phyloP scores from a whole-genome alignment of 345 rosid genomes.

The Euphorbia pulcherrima region DNA sequence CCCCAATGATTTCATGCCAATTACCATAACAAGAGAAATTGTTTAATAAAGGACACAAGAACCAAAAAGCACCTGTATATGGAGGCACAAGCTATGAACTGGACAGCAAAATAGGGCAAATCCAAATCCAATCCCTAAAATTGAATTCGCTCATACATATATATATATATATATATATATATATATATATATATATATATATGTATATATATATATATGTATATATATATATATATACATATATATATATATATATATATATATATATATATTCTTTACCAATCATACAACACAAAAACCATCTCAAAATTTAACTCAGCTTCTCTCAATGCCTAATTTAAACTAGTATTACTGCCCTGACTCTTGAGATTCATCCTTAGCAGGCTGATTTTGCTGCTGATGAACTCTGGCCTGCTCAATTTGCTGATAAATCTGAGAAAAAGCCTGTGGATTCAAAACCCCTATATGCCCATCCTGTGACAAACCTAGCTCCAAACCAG shows the following conservation, averaged over 20 bases:
- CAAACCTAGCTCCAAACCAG: constrained; percentile 90
- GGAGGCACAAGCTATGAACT: constrained; percentile 34
- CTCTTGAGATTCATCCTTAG: constrained; percentile 81
- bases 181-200: neutral
- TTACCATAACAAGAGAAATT: constrained; percentile 11
- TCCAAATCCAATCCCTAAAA: constrained; percentile 42
- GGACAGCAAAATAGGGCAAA: constrained; percentile 37
- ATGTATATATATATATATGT: neutral
- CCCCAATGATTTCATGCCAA: constrained; percentile 8
- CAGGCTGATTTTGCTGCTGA: constrained; percentile 41
- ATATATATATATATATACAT: neutral
- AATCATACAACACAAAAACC: constrained; percentile 48
- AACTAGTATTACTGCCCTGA: constrained; percentile 59
- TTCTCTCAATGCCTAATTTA: constrained; percentile 24
- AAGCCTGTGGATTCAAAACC: constrained; percentile 66
- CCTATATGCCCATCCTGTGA: constrained; percentile 93
- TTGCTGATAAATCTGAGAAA: constrained; percentile 86
- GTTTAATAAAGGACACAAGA: constrained; percentile 10
- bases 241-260: neutral
- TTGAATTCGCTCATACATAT: constrained; percentile 31
- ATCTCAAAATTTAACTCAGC: constrained; percentile 31
- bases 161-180: neutral
- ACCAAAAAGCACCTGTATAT: constrained; percentile 39
- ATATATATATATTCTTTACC: constrained; percentile 4
- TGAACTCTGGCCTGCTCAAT: constrained; percentile 63